These are phyloP conservation scores for Neurospora discreta DNA, from an alignment of 495 filamentous ascomycete genomes.

Conservation along the genomic window DNA sequence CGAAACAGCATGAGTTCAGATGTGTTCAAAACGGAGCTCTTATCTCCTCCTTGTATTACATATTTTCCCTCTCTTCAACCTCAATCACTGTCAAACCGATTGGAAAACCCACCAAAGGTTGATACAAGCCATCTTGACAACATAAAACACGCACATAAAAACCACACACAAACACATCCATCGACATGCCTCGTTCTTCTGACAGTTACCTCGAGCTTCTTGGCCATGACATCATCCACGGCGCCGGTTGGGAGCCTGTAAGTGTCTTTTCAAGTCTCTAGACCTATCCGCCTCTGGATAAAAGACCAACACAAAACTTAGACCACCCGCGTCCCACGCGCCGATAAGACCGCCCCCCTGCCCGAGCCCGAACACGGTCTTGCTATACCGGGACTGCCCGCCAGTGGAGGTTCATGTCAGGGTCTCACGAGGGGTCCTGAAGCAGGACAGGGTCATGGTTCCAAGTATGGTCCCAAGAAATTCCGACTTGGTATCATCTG, in stretches of 20 bases:
- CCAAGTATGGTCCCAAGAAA: background rate
- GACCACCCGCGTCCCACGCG: slow-evolving; percentile 17
- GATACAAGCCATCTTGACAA: background rate
- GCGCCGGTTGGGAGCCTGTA: slow-evolving; percentile 19
- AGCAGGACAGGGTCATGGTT: slow-evolving; percentile 13
- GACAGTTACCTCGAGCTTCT: slow-evolving; percentile 26
- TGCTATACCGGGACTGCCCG: slow-evolving; percentile 17
- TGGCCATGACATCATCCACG: slow-evolving; percentile 30
- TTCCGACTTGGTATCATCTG: background rate
- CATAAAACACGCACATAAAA: background rate
- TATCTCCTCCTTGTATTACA: background rate
- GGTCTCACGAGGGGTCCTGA: slow-evolving; percentile 17
- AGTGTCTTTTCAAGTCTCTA: background rate
- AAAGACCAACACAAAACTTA: slow-evolving; percentile 1
- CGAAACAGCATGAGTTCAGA: background rate
- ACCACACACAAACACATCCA: background rate
- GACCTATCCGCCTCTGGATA: background rate
- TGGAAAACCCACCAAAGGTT: background rate
- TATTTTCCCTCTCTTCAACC: background rate
- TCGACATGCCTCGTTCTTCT: slow-evolving; percentile 26
- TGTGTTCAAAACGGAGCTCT: background rate
- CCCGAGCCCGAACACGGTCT: slow-evolving; percentile 26
- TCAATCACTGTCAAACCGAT: background rate
- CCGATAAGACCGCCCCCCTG: slow-evolving; percentile 30
- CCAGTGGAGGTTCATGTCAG: slow-evolving; percentile 23